These are phyloP conservation scores for Yamadazyma endophytica DNA, from an alignment of 805 yeast genomes.

Conservation along the genomic window DNA sequence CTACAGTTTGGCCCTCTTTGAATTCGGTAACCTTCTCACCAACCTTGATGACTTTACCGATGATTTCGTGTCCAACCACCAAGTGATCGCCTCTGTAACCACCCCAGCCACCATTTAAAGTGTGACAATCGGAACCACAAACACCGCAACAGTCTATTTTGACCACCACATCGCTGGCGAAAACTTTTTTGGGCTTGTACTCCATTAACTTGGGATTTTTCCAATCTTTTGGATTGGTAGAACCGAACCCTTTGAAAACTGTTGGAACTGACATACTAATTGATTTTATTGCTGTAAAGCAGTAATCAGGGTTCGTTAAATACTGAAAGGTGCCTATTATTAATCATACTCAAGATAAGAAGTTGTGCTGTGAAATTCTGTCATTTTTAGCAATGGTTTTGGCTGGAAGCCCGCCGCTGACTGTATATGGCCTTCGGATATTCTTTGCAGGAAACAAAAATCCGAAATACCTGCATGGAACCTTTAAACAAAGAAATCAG, in stretches of 20 bases:
- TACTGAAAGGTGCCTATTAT: no score
- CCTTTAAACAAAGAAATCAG: no score
- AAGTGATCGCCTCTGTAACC: conserved; percentile 25
- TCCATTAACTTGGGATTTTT: conserved; percentile 3
- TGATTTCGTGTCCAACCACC: conserved; percentile 62
- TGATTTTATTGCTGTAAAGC: no score
- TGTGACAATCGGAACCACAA: conserved; percentile 59
- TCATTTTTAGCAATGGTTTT: no score
- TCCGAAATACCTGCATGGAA: no score
- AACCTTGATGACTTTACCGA: conserved; percentile 57
- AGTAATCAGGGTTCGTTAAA: no score
- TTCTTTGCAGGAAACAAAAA: no score
- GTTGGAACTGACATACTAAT: conserved; percentile 6
- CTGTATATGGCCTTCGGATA: no score
- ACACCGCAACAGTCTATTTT: conserved; percentile 45
- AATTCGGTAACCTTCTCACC: conserved; percentile 51
- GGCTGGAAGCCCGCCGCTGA: no score
- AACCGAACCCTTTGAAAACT: conserved; percentile 6
- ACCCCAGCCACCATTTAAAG: conserved; percentile 51
- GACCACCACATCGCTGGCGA: conserved; percentile 5
- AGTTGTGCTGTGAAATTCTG: no score
- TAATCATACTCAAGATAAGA: no score
- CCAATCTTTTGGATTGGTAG: conserved; percentile 5
- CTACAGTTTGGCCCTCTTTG: conserved; percentile 72
- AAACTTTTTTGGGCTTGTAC: conserved; percentile 7